phyloP scores from a whole-genome alignment of 495 filamentous ascomycete species.

The Neurospora cerealis region DNA sequence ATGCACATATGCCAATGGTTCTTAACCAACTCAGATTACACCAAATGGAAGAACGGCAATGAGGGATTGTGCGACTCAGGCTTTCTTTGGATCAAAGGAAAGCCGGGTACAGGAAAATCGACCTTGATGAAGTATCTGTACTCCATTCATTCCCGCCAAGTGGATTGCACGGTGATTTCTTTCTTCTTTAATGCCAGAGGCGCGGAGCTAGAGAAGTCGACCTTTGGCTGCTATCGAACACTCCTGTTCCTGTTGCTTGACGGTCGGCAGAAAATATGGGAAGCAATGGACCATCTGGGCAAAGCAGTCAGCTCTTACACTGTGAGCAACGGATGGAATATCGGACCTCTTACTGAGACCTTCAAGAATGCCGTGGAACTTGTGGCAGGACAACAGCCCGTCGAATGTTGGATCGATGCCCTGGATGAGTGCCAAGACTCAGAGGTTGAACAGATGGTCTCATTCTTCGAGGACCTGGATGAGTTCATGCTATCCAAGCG shows the following conservation, averaged over 20 bases:
- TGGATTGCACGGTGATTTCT: neutral
- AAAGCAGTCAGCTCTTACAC: neutral
- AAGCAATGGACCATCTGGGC: constrained; percentile 7
- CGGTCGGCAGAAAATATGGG: constrained; percentile 10
- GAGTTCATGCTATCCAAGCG: neutral
- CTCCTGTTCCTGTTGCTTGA: constrained; percentile 23
- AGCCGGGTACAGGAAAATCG: constrained; percentile 1
- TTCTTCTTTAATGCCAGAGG: constrained; percentile 20
- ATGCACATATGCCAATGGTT: neutral
- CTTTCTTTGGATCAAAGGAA: constrained; percentile 1
- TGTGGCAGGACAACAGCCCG: neutral
- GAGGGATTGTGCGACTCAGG: neutral
- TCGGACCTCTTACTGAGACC: constrained; percentile 12
- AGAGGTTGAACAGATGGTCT: constrained; percentile 22
- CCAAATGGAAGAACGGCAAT: neutral
- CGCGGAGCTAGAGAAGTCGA: constrained; percentile 33
- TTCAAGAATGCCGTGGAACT: constrained; percentile 15
- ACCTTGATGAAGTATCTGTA: constrained; percentile 3
- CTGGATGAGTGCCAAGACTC: constrained; percentile 26
- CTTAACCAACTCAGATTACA: neutral
- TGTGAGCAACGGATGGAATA: constrained; percentile 8
- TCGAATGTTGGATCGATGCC: constrained; percentile 28
- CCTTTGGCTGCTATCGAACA: constrained; percentile 42
- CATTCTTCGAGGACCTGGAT: constrained; percentile 20
- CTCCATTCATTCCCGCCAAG: neutral